Conservation (phyloP, 2,329 filamentous ascomycete species). For the Aspergillus intermedius region DNA sequence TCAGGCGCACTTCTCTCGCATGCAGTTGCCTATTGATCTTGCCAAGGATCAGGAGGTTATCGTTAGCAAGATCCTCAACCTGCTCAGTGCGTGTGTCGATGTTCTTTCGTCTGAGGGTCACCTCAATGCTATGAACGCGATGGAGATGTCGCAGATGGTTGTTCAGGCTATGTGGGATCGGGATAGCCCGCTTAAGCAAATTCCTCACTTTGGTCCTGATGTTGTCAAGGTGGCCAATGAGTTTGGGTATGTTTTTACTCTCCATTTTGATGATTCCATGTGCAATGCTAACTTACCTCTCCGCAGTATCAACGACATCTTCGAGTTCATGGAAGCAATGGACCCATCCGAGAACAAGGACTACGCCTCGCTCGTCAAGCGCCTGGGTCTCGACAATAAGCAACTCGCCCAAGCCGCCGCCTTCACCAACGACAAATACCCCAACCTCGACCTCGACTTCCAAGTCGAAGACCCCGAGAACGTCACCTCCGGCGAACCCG, state of each 20-base stretch:
- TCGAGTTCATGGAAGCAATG: constrained; percentile 99
- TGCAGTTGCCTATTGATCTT: constrained; percentile 92
- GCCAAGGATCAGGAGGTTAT: constrained; percentile 93
- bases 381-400: constrained; percentile 68
- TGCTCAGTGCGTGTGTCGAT: constrained; percentile 88
- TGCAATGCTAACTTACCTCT: constrained; percentile 16
- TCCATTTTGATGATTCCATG: constrained; percentile 7
- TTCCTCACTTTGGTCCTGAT: constrained; percentile 83
- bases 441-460: constrained; percentile 87
- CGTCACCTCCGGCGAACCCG: constrained; percentile 71
- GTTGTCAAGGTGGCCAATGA: constrained; percentile 76
- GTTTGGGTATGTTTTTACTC: constrained; percentile 55
- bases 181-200: constrained; percentile 93
- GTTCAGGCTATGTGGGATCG: constrained; percentile 99
- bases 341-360: constrained; percentile 86
- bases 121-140: constrained; percentile 93
- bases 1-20: constrained; percentile 93
- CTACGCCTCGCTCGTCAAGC: constrained; percentile 69
- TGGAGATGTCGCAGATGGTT: constrained; percentile 99
- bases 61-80: constrained; percentile 72
- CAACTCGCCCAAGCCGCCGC: constrained; percentile 84
- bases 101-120: constrained; percentile 93
- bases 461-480: constrained; percentile 74
- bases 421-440: constrained; percentile 95
- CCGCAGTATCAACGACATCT: constrained; percentile 79